Evolutionary conservation across 73 alveolate species (phyloP).

Genomic region (Paramecium sonneborni): DNA sequence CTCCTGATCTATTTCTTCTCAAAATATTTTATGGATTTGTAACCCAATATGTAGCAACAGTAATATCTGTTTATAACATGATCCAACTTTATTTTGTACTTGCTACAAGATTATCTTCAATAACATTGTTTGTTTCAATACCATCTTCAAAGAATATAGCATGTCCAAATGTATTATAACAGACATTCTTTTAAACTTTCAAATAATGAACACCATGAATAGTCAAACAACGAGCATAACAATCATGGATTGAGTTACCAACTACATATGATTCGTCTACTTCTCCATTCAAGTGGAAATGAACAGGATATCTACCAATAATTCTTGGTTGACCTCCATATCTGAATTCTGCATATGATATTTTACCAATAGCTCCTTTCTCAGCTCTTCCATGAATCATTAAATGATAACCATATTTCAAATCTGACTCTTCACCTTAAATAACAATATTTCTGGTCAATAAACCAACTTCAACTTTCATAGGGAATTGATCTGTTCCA

Average conservation of each 20-base stretch:
- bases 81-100: constrained; percentile 70
- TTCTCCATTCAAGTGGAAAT: constrained; percentile 83
- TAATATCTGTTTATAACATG: constrained; percentile 81
- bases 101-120: constrained; percentile 77
- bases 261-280: constrained; percentile 77
- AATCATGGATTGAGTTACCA: constrained; percentile 81
- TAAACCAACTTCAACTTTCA: constrained; percentile 91
- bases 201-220: constrained; percentile 82
- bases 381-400: constrained; percentile 82
- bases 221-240: constrained; percentile 84
- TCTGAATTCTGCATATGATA: constrained; percentile 76
- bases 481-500: constrained; percentile 64
- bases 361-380: constrained; percentile 69
- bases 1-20: constrained; percentile 85
- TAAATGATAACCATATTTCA: constrained; percentile 80
- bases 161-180: constrained; percentile 84
- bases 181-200: constrained; percentile 77
- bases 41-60: constrained; percentile 91
- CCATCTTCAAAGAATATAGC: constrained; percentile 89
- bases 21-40: constrained; percentile 83
- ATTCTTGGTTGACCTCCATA: constrained; percentile 84
- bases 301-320: constrained; percentile 88
- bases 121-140: constrained; percentile 75
- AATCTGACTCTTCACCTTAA: constrained; percentile 78
- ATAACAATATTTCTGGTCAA: constrained; percentile 80